A percentile compares a stretch with the other conserved stretches of the same genome.
These are phyloP conservation scores for Gnomoniopsis sp. DNA, from an alignment of 2,329 filamentous ascomycete species.

Conservation along the genomic window DNA sequence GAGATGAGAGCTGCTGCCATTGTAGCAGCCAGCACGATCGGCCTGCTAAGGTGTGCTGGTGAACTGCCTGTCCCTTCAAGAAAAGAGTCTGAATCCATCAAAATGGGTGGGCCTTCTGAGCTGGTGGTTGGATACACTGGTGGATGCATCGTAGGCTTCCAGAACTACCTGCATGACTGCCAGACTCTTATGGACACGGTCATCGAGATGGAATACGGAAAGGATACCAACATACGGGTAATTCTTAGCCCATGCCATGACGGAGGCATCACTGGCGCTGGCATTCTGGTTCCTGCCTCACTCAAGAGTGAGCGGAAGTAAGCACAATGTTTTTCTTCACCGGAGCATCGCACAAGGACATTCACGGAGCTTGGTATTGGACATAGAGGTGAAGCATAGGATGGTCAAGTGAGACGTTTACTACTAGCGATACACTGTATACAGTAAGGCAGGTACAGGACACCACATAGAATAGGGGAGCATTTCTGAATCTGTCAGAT, in stretches of 20 bases:
- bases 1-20: conserved; percentile 71
- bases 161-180: conserved; percentile 67
- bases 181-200: conserved; percentile 64
- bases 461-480: too few species aligned
- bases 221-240: conserved; percentile 31
- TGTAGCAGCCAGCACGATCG: conserved; percentile 69
- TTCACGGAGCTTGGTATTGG: background rate
- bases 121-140: conserved; percentile 77
- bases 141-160: conserved; percentile 76
- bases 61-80: conserved; percentile 48
- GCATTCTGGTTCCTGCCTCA: conserved; percentile 53
- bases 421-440: background rate
- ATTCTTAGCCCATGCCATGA: conserved; percentile 56
- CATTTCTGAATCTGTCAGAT: too few species aligned
- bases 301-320: conserved; percentile 24
- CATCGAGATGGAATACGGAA: conserved; percentile 37
- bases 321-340: background rate
- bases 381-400: background rate
- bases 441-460: background rate
- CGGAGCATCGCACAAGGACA: background rate
- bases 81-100: background rate
- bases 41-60: conserved; percentile 64
- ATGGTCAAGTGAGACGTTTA: background rate
- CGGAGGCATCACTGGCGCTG: conserved; percentile 59
- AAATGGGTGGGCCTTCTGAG: conserved; percentile 36